Conservation (phyloP, 2,329 filamentous ascomycete genomes). For the Curvularia sp. region DNA sequence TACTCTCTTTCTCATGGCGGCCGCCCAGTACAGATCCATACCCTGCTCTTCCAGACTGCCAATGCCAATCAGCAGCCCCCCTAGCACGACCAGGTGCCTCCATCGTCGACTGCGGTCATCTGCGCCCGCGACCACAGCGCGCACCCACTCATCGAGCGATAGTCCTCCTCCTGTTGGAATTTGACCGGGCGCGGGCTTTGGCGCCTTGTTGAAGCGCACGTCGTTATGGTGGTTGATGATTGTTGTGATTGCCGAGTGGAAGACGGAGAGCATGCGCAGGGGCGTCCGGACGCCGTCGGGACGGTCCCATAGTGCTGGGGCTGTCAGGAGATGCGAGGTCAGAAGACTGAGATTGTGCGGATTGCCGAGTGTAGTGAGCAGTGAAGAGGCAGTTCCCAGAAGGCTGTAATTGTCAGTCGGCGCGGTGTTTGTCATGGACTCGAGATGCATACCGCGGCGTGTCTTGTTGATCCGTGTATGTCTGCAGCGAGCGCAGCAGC, state of each 20-base stretch:
- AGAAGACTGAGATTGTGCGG: slow-evolving; percentile 76
- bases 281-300: slow-evolving; percentile 68
- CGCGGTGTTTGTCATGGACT: slow-evolving; percentile 20
- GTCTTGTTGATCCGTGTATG: slow-evolving; percentile 64
- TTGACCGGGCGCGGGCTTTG: slow-evolving; percentile 39
- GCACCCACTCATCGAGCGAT: slow-evolving; percentile 63
- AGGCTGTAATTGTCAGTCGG: slow-evolving; percentile 48
- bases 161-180: slow-evolving; percentile 54
- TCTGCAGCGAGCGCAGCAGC: slow-evolving; percentile 69
- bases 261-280: slow-evolving; percentile 72
- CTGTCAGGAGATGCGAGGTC: slow-evolving; percentile 73
- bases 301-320: slow-evolving; percentile 73
- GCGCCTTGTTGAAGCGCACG: slow-evolving; percentile 39
- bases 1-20: slow-evolving; percentile 68
- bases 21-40: slow-evolving; percentile 66
- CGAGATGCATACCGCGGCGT: slow-evolving; percentile 59
- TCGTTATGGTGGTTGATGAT: slow-evolving; percentile 58
- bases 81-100: slow-evolving; percentile 83
- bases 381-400: slow-evolving; percentile 69
- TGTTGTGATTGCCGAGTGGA: slow-evolving; percentile 69
- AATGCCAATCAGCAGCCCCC: slow-evolving; percentile 79
- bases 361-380: slow-evolving; percentile 74
- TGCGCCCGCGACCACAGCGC: slow-evolving; percentile 65
- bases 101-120: slow-evolving; percentile 71
- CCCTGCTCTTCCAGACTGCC: slow-evolving; percentile 54